Percentiles rank a stretch among this genome's conserved stretches.
phyloP scores from a whole-genome alignment of 1,284 basidiomycete species.

The Ustilago nuda region DNA sequence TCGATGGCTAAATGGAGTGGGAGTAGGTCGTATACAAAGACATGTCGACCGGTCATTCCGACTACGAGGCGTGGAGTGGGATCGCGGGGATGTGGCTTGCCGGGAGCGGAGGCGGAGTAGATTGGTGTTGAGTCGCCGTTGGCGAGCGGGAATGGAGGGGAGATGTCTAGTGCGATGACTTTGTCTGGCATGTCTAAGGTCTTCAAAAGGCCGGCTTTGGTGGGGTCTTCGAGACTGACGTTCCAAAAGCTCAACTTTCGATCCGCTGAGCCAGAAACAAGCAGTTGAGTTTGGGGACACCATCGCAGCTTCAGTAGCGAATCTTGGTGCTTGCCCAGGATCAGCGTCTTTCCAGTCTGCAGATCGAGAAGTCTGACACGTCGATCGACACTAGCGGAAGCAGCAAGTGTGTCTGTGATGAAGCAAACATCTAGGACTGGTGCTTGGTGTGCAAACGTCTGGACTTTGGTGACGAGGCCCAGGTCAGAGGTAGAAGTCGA shows the following conservation, averaged over 20 bases:
- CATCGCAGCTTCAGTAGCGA: conserved; percentile 58
- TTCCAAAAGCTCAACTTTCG: conserved; percentile 58
- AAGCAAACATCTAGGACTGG: conserved; percentile 66
- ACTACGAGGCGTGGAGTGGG: conserved; percentile 58
- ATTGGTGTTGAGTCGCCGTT: not conserved
- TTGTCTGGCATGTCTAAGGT: conserved; percentile 59
- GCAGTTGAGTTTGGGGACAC: conserved; percentile 41
- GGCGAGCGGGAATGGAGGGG: conserved; percentile 27
- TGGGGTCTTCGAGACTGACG: conserved; percentile 11
- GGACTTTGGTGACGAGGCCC: conserved; percentile 31
- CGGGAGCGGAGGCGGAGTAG: conserved; percentile 12
- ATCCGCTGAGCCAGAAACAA: conserved; percentile 57
- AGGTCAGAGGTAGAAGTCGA: not conserved
- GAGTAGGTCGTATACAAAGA: conserved; percentile 57
- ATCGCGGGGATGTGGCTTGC: conserved; percentile 15
- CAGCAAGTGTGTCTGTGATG: conserved; percentile 53
- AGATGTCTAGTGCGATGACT: conserved; percentile 63
- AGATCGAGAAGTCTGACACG: conserved; percentile 62
- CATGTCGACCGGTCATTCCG: conserved; percentile 56
- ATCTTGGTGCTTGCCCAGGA: conserved; percentile 63
- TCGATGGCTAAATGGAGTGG: conserved; percentile 46
- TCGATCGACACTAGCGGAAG: conserved; percentile 60
- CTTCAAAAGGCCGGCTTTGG: conserved; percentile 26
- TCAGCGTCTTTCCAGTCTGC: conserved; percentile 44
- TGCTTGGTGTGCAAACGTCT: conserved; percentile 61